Evolutionary conservation across 257 asterid genomes (phyloP), one percentile per base, ranked within the genome.

Genomic region (Solanum arcanum): DNA sequence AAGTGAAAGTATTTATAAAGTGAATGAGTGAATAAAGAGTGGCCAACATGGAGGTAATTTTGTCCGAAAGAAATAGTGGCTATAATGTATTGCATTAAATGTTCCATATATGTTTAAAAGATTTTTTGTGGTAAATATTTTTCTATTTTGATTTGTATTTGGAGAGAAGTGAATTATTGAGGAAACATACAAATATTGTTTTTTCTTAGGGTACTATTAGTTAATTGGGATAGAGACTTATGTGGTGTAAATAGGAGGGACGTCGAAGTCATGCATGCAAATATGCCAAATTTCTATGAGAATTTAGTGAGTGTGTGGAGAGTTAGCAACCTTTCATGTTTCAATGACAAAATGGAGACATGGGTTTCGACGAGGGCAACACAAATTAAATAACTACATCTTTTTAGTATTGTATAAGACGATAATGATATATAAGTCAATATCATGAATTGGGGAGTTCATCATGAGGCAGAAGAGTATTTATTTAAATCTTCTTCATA

Each of bases 21-120:
- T 68, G 88, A 89, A 89, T 86, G 91, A 88, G 94, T 94, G 98
- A 95, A 87, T 86, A 89, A 81, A 90, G 89, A 89, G 56, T 41
- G 6, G 95, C 90, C 93, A 92, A 90, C 90, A 77, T 87, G 91
- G 92, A 86, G 87, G 83, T 82, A 84, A 89, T 89, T 95, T 92
- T 91, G 93, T 93, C 93, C 93, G 88, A 84, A 66, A 60, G 75
- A 91, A 89, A 82, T 68, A 25, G 92, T 85, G 90, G 93, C 46
- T 46, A 25, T 35, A 60, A 60, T 70, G 25, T 59, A 27, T 39
- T 42, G 90, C 89, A 88, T 85, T 88, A 29, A 87, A 88, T 83
- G 86, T 62, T 72, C 27, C 64, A 62, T 59, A 66, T 75, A 80
- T 16, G 68, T 47, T 76, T 16, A 78, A 44, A 31, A 2, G 6